Evolutionary conservation across 345 rosid species (phyloP).

Genomic region (Euclidium syriacum): DNA sequence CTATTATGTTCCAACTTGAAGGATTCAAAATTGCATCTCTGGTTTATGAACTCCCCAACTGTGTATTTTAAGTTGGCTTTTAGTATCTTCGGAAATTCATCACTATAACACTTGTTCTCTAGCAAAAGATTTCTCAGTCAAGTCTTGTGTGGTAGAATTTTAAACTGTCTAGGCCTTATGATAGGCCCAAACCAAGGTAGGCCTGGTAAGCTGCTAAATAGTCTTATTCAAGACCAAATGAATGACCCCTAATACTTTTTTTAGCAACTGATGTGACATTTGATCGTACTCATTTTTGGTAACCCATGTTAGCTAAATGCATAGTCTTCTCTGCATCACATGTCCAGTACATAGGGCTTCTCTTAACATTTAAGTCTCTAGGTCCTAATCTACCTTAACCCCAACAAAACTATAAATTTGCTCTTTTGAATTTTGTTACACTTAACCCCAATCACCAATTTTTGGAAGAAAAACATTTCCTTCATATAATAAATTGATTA

Average conservation of each 20-base stretch:
- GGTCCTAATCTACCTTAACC: slow-evolving; percentile 14
- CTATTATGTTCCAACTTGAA: slow-evolving; percentile 30
- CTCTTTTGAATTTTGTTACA: too few relatives aligned
- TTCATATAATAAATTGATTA: too few relatives aligned
- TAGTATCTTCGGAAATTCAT: background rate
- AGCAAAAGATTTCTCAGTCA: too few relatives aligned
- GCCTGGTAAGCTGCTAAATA: slow-evolving; percentile 5
- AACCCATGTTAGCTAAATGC: slow-evolving; percentile 12
- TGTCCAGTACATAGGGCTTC: background rate
- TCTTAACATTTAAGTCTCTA: slow-evolving; percentile 14
- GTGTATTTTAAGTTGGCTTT: background rate
- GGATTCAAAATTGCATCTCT: background rate
- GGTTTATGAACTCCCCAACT: background rate
- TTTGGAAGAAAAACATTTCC: too few relatives aligned
- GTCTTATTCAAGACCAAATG: slow-evolving; percentile 14
- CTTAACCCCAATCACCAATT: too few relatives aligned
- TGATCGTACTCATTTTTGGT: background rate
- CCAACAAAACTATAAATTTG: too few relatives aligned
- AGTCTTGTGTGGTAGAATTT: background rate
- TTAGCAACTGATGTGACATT: slow-evolving; percentile 11
- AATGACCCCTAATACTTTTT: background rate
- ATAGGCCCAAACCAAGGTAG: slow-evolving; percentile 18
- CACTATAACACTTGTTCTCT: background rate
- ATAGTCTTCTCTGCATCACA: slow-evolving; percentile 13
- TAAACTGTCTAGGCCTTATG: background rate